Conservation (phyloP, 345 rosid genomes). For the Brassica rapa region DNA sequence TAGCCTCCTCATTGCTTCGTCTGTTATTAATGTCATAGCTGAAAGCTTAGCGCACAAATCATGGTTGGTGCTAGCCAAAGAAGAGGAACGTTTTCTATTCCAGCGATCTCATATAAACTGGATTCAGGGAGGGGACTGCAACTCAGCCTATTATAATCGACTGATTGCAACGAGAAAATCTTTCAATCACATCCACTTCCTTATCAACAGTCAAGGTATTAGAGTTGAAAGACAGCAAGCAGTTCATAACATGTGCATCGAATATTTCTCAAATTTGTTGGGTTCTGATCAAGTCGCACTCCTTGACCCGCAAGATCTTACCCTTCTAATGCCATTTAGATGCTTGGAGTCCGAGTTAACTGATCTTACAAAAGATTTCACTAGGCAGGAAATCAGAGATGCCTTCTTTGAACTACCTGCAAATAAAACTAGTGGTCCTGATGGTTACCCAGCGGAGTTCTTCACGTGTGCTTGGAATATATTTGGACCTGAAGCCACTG, state of each 20-base stretch:
- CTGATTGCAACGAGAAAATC: not conserved
- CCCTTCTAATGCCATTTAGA: not conserved
- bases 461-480: not conserved
- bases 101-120: not conserved
- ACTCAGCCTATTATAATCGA: not conserved
- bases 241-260: not conserved
- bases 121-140: not conserved
- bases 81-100: not conserved
- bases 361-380: not conserved
- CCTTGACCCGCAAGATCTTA: not conserved
- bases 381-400: not conserved
- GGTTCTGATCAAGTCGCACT: not conserved
- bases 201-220: rapidly evolving
- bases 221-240: not conserved
- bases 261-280: not conserved
- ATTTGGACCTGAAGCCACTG: not conserved
- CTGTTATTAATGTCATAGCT: too few species aligned
- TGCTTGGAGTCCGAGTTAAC: not conserved
- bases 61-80: not conserved
- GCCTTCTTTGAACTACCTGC: not conserved
- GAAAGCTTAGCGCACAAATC: too few species aligned
- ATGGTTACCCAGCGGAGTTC: not conserved
- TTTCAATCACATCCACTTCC: not conserved
- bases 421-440: not conserved
- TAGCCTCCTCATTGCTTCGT: too few species aligned